A percentile compares a stretch with the other conserved stretches of the same genome.
These are phyloP conservation scores for Cephaloascus fragrans DNA, from an alignment of 805 yeast genomes.

Conservation along the genomic window DNA sequence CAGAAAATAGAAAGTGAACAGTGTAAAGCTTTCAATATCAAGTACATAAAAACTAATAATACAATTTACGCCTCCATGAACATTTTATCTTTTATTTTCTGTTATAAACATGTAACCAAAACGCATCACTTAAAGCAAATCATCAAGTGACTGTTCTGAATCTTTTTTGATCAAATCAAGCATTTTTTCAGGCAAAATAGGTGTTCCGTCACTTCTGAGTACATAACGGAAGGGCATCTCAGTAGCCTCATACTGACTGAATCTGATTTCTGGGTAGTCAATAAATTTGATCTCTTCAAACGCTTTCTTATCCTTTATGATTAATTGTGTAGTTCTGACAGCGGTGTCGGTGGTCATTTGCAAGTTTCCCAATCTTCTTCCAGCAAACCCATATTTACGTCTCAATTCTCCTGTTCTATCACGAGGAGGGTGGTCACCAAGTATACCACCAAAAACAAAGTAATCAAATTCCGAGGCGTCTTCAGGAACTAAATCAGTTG, in stretches of 20 bases:
- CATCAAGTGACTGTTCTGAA: constrained; percentile 75
- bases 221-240: constrained; percentile 98
- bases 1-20: no score
- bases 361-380: constrained; percentile 75
- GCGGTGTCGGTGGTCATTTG: constrained; percentile 99
- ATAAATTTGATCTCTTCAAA: constrained; percentile 76
- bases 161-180: constrained; percentile 75
- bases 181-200: constrained; percentile 92
- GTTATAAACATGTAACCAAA: no score
- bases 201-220: constrained; percentile 49
- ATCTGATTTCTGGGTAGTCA: constrained; percentile 91
- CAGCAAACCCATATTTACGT: constrained; percentile 70
- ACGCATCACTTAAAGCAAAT: constrained; percentile 32
- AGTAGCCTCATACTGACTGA: constrained; percentile 80
- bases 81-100: no score
- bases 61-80: no score
- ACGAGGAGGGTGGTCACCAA: constrained; percentile 89
- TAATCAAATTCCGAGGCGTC: constrained; percentile 66
- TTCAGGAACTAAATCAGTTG: constrained; percentile 57
- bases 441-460: constrained; percentile 92
- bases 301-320: constrained; percentile 40
- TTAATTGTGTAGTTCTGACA: constrained; percentile 78
- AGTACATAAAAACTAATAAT: no score
- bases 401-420: constrained; percentile 91
- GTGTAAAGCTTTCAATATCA: no score